phyloP scores from a whole-genome alignment of 2,329 filamentous ascomycete species.

The Sclerotinia glacialis region DNA sequence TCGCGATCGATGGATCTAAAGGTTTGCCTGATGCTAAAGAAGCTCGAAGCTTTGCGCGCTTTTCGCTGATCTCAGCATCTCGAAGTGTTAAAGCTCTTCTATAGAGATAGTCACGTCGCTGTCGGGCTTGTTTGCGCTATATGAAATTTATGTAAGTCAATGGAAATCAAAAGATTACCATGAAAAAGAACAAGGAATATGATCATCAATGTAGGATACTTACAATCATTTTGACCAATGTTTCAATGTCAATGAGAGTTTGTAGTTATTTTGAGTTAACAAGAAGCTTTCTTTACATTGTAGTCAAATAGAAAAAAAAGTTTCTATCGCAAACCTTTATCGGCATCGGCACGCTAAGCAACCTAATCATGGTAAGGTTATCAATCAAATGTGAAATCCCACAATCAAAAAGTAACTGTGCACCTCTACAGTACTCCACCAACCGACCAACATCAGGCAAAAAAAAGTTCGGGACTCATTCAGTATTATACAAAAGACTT shows the following conservation, averaged over 20 bases:
- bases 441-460: constrained; percentile 3
- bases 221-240: constrained; percentile 33
- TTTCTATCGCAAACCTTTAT: constrained; percentile 13
- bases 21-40: constrained; percentile 88
- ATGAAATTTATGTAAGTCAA: constrained; percentile 10
- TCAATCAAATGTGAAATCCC: constrained; percentile 14
- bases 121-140: constrained; percentile 69
- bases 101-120: constrained; percentile 86
- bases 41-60: constrained; percentile 79
- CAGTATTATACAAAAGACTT: constrained; percentile 8
- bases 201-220: constrained; percentile 19
- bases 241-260: neutral
- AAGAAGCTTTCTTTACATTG: neutral
- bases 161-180: neutral
- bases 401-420: constrained; percentile 14
- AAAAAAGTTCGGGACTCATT: neutral
- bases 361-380: neutral
- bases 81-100: constrained; percentile 80
- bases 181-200: neutral
- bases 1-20: constrained; percentile 75
- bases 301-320: constrained; percentile 9
- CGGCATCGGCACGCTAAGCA: constrained; percentile 6
- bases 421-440: constrained; percentile 5
- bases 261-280: neutral
- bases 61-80: constrained; percentile 90